Conservation (phyloP, 257 asterid genomes). For the Dorcoceras hygrometricum region DNA sequence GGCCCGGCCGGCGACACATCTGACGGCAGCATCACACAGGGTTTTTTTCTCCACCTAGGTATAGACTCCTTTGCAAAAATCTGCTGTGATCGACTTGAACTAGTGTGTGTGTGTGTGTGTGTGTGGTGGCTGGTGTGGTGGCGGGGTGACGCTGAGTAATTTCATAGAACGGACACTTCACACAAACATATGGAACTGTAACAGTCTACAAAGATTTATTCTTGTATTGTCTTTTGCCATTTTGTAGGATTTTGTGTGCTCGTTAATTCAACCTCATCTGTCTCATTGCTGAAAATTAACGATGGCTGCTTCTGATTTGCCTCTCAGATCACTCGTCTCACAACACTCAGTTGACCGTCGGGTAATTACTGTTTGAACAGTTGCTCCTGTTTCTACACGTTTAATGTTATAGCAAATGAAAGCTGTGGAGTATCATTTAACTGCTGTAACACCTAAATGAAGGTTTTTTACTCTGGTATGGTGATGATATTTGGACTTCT, state of each 20-base stretch:
- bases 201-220: too few species aligned
- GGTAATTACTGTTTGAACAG: too few species aligned
- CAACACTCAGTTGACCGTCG: conserved; percentile 29
- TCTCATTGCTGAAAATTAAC: not conserved
- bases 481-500: conserved; percentile 15
- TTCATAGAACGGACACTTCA: not conserved
- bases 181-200: not conserved
- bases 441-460: too few species aligned
- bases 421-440: not conserved
- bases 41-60: not conserved
- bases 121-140: too few species aligned
- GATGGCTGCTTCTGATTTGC: conserved; percentile 51
- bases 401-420: not conserved
- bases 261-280: not conserved
- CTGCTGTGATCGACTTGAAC: not conserved
- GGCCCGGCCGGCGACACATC: not conserved
- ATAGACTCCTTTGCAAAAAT: not conserved
- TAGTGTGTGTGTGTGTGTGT: not conserved
- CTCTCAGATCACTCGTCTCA: conserved; percentile 40
- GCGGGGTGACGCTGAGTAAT: not conserved
- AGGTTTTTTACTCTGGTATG: not conserved
- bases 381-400: not conserved
- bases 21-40: not conserved
- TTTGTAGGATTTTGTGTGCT: not conserved
- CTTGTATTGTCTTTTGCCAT: not conserved